Conservation (phyloP, 306 rosid species). For the Vigna unguiculata region DNA sequence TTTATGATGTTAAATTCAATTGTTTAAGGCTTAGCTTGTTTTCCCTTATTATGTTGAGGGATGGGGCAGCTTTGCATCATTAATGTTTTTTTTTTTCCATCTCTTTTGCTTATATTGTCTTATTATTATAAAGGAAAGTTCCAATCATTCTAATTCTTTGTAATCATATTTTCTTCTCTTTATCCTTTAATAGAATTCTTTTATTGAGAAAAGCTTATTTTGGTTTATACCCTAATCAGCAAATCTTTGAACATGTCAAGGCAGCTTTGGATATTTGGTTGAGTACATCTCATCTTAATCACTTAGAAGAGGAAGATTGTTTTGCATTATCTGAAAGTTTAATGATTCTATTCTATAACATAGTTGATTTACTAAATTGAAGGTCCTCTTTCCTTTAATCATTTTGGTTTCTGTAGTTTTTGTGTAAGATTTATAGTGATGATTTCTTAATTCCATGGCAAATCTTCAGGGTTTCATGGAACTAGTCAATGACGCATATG, state of each 20-base stretch:
- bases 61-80: slow-evolving; percentile 28
- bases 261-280: slow-evolving; percentile 76
- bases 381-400: slow-evolving; percentile 63
- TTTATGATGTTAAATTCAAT: slow-evolving; percentile 24
- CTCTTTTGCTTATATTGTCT: background rate
- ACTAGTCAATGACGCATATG: slow-evolving; percentile 60
- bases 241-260: slow-evolving; percentile 71
- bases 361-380: slow-evolving; percentile 72
- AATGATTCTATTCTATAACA: slow-evolving; percentile 66
- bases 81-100: background rate
- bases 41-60: slow-evolving; percentile 36
- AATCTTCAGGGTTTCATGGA: slow-evolving; percentile 76
- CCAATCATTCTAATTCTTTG: background rate
- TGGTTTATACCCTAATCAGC: slow-evolving; percentile 61
- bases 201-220: slow-evolving; percentile 15
- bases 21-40: slow-evolving; percentile 32
- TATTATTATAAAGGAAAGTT: background rate
- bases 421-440: slow-evolving; percentile 35
- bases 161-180: slow-evolving; percentile 26
- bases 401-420: slow-evolving; percentile 40
- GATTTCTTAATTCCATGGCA: slow-evolving; percentile 26
- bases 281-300: slow-evolving; percentile 53
- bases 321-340: slow-evolving; percentile 56
- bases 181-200: background rate
- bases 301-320: slow-evolving; percentile 54